Percentiles rank a stretch among this genome's conserved stretches.
These are phyloP conservation scores for Cladosporium velox DNA, from an alignment of 2,329 filamentous ascomycete genomes.

Conservation along the genomic window DNA sequence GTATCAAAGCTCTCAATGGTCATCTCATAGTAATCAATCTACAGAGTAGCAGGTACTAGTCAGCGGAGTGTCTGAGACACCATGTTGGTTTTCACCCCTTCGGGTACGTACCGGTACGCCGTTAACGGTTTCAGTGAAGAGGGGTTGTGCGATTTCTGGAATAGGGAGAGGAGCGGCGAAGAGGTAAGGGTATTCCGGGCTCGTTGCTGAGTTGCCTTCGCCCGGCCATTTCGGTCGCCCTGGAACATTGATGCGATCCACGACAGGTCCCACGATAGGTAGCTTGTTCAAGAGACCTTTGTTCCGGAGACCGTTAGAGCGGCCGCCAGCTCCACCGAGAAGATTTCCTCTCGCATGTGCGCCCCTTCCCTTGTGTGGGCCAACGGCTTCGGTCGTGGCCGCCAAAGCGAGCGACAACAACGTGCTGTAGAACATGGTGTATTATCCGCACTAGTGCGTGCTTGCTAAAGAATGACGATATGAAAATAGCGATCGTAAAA, in stretches of 20 bases:
- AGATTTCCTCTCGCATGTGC: background rate
- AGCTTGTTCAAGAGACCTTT: conserved; percentile 11
- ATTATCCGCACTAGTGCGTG: background rate
- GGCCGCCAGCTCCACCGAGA: background rate
- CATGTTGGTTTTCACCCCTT: background rate
- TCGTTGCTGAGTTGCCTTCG: conserved; percentile 26
- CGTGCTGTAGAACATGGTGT: conserved; percentile 12
- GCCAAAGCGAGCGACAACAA: conserved; percentile 17
- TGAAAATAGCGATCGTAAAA: background rate
- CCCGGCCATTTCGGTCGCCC: conserved; percentile 20
- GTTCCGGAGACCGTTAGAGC: background rate
- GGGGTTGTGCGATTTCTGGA: conserved; percentile 27
- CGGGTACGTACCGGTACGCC: conserved; percentile 29
- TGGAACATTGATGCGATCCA: conserved; percentile 9
- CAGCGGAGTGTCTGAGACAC: conserved; percentile 32
- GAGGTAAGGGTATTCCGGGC: conserved; percentile 28
- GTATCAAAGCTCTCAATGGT: conserved; percentile 44
- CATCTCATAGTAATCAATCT: conserved; percentile 48
- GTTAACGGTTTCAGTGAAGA: conserved; percentile 40
- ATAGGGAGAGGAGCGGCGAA: conserved; percentile 29
- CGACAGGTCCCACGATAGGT: conserved; percentile 10
- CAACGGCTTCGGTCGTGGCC: conserved; percentile 6
- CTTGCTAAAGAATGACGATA: conserved; percentile 4
- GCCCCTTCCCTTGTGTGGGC: background rate
- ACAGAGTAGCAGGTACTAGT: background rate